Conservation (phyloP, 495 filamentous ascomycete genomes). For the Xanthoparmelia taractica region DNA sequence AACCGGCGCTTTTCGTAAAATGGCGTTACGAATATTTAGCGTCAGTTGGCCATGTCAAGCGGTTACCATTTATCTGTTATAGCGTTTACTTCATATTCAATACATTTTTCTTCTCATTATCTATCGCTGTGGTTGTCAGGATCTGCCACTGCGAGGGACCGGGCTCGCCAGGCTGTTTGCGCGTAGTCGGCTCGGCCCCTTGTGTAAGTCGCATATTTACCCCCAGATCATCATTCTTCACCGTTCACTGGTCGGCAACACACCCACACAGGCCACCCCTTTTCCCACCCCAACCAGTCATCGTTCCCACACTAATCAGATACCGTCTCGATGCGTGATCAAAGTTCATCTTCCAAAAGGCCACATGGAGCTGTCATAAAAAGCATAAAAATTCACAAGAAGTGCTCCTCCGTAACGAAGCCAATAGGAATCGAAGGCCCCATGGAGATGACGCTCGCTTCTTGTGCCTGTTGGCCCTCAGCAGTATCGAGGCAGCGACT, state of each 20-base stretch:
- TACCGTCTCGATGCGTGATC: neutral
- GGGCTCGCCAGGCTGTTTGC: neutral
- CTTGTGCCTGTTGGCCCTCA: neutral
- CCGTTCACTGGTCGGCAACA: neutral
- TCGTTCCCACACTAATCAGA: neutral
- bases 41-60: neutral
- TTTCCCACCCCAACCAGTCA: neutral
- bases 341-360: neutral
- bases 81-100: neutral
- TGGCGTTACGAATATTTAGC: neutral
- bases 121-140: neutral
- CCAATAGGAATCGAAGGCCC: neutral
- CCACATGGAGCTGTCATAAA: neutral
- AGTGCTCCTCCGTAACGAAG: neutral
- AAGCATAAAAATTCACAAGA: neutral
- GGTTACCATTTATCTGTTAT: neutral
- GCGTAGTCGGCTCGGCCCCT: conserved; percentile 1
- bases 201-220: neutral
- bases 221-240: conserved; percentile 1
- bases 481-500: neutral
- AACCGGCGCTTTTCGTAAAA: conserved; percentile 5
- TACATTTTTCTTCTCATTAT: neutral
- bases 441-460: neutral
- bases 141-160: neutral
- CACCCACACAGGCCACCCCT: neutral